phyloP scores from a whole-genome alignment of 2,329 filamentous ascomycete genomes.

The Colletotrichum graminicola region DNA sequence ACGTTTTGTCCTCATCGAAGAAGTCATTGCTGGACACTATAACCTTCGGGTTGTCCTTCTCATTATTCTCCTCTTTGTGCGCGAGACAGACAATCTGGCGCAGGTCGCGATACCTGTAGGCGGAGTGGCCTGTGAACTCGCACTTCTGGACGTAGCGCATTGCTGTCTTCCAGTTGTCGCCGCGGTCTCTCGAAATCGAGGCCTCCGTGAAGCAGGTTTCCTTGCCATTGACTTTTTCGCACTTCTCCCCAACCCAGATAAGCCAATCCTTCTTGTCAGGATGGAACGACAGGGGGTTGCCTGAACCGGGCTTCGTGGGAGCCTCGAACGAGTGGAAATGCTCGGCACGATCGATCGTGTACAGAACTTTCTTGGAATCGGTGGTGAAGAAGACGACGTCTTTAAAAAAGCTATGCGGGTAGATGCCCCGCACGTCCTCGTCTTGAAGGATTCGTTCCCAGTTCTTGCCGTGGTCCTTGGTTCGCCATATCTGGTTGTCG shows the following conservation, averaged over 20 bases:
- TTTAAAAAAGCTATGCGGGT: constrained; percentile 83
- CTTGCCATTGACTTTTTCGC: constrained; percentile 63
- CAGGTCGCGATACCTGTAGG: constrained; percentile 64
- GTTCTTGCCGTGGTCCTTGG: constrained; percentile 87
- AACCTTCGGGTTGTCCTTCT: constrained; percentile 72
- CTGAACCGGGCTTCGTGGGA: constrained; percentile 63
- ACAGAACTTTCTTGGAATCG: constrained; percentile 73
- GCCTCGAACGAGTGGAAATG: constrained; percentile 81
- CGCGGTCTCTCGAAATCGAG: constrained; percentile 83
- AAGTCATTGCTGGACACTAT: constrained; percentile 84
- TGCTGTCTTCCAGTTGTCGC: constrained; percentile 82
- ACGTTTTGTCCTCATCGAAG: constrained; percentile 73
- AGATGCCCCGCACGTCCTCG: constrained; percentile 77
- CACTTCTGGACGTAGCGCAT: constrained; percentile 83
- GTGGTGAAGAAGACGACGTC: constrained; percentile 92
- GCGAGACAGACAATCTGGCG: constrained; percentile 71
- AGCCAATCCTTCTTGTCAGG: constrained; percentile 89
- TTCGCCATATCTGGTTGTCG: constrained; percentile 76
- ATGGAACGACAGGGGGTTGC: constrained; percentile 79
- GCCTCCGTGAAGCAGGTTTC: constrained; percentile 78
- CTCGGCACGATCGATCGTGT: constrained; percentile 83
- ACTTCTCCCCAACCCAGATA: constrained; percentile 87
- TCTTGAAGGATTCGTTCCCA: constrained; percentile 80
- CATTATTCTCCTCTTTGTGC: constrained; percentile 71
- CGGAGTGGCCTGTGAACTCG: constrained; percentile 81